Conservation (phyloP, 192 early-diverging fungal species). For the Hyaloraphidium curvatum region DNA sequence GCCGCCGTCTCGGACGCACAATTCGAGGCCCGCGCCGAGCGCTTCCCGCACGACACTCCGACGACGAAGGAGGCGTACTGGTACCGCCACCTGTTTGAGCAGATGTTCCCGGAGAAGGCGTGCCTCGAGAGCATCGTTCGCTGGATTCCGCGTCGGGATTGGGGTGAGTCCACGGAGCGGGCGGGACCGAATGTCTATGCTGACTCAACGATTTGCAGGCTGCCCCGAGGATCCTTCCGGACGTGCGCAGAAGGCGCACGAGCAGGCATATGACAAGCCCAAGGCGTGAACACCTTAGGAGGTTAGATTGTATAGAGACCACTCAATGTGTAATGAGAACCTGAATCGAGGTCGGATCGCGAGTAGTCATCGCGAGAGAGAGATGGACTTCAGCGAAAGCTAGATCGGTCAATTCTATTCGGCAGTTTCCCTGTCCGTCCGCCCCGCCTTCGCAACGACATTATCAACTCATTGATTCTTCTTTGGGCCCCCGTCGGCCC, state of each 20-base stretch:
- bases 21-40: slow-evolving; percentile 39
- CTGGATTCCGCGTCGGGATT: slow-evolving; percentile 92
- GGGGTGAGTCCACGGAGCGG: slow-evolving; percentile 31
- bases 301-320: no score
- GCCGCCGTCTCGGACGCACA: slow-evolving; percentile 54
- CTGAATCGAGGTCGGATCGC: no score
- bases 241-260: slow-evolving; percentile 86
- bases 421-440: no score
- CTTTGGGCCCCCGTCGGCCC: no score
- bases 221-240: slow-evolving; percentile 94
- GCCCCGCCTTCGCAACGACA: no score
- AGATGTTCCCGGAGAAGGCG: slow-evolving; percentile 75
- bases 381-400: no score
- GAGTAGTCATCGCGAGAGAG: no score
- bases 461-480: no score
- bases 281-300: slow-evolving; percentile 3
- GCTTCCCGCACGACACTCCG: slow-evolving; percentile 78
- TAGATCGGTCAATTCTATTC: no score
- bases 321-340: no score
- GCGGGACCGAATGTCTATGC: neutral
- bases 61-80: slow-evolving; percentile 91
- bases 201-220: slow-evolving; percentile 16
- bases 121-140: slow-evolving; percentile 79
- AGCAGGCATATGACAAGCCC: slow-evolving; percentile 35
- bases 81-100: slow-evolving; percentile 86